Base-by-base conservation (phyloP, 2,329 filamentous ascomycete genomes). In the Colletotrichum theobromicola region DNA sequence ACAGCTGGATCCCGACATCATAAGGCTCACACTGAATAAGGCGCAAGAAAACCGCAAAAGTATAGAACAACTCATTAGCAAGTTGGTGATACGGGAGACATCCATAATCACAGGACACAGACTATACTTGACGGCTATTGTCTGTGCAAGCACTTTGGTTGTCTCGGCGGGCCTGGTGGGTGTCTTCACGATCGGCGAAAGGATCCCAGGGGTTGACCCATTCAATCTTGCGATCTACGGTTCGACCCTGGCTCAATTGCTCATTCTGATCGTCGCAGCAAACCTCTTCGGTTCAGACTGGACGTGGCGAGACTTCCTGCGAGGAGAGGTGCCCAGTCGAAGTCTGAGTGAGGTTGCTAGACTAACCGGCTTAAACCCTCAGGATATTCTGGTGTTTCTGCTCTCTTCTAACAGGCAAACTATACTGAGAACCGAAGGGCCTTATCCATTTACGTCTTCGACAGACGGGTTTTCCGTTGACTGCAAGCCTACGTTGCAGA, bases 121-220 rank as follows among this genome's bases (percentile, higher is more conserved):
- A 53, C 2, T 2, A 53, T 2, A 24, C 18, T 53, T 4, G 2
- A n/a, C 46, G 21, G 21, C 16, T 24, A 18, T 2, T 53, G 15
- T 53, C 46, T 28, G n/a, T 15, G 55, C 1, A 46, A 12, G 34
- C 60, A 2, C 10, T 7, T 9, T 61, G 0, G 76, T 77, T 2
- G 28, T 61, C 15, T n/a, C n/a, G n/a, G n/a, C n/a, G n/a, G n/a
- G n/a, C n/a, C n/a, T n/a, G n/a, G n/a, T n/a, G 63, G 7, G 79
- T 82, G 0, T 30, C 58, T 4, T 82, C 80, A 67, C 67, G 77
- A 8, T 77, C 61, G n/a, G 70, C 81, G 21, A 72, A 26, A 5
- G 80, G n/a, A n/a, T n/a, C n/a, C n/a, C n/a, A n/a, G n/a, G n/a
- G n/a, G 80, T 82, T 3, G 80, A 82, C 50, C 79, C 80, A 1